phyloP scores from a whole-genome alignment of 2,329 filamentous ascomycete genomes.

The Epichloe aotearoae region DNA sequence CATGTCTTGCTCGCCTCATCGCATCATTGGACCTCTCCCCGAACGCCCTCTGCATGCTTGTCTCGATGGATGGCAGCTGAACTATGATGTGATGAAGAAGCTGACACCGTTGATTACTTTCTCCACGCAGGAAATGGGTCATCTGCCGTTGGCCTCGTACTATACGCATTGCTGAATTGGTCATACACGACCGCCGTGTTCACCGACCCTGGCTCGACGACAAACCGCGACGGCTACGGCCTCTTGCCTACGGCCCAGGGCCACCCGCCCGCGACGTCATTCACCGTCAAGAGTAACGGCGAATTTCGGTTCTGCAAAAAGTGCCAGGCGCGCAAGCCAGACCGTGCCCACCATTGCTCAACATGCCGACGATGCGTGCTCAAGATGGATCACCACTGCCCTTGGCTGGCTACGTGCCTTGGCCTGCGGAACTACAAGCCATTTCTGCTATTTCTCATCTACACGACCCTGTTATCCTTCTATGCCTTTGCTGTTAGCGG shows the following conservation, averaged over 20 bases:
- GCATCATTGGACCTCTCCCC: background rate
- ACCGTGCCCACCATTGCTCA: slow-evolving; percentile 92
- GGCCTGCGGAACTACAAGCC: slow-evolving; percentile 92
- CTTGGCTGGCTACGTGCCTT: slow-evolving; percentile 93
- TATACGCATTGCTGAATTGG: slow-evolving; percentile 73
- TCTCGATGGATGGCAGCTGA: background rate
- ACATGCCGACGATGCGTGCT: slow-evolving; percentile 88
- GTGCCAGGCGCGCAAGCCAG: slow-evolving; percentile 86
- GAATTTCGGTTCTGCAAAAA: slow-evolving; percentile 91
- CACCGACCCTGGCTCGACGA: slow-evolving; percentile 68
- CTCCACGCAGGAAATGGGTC: slow-evolving; percentile 32
- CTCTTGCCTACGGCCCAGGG: slow-evolving; percentile 53
- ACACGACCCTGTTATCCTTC: slow-evolving; percentile 77
- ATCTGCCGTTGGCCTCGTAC: slow-evolving; percentile 50
- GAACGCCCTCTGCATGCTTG: background rate
- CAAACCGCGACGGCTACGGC: slow-evolving; percentile 56
- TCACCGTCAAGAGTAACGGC: slow-evolving; percentile 88
- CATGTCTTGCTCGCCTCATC: background rate
- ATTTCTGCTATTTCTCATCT: slow-evolving; percentile 83
- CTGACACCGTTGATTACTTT: background rate
- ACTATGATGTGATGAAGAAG: background rate
- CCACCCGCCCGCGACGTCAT: slow-evolving; percentile 49
- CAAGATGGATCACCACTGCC: slow-evolving; percentile 99
- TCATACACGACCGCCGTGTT: slow-evolving; percentile 91
- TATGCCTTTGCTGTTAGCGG: slow-evolving; percentile 64